These are phyloP conservation scores for Austropuccinia psidii DNA, from an alignment of 1,284 basidiomycete genomes.

Conservation along the genomic window DNA sequence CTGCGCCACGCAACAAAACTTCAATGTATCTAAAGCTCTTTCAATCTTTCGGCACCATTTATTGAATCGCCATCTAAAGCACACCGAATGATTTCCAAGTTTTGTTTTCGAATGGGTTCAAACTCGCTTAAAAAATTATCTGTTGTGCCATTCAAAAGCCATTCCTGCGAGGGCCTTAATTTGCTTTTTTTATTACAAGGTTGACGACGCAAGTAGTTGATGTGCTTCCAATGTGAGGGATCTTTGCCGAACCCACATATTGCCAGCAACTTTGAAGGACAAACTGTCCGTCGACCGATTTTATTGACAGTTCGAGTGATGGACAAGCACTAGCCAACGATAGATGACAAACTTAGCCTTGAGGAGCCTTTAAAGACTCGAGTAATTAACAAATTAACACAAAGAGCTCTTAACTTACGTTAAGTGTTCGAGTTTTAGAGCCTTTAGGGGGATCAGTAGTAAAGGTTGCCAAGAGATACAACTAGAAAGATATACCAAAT, in stretches of 20 bases:
- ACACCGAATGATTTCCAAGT: conserved; percentile 22
- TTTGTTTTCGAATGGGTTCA: background rate
- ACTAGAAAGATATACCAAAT: background rate
- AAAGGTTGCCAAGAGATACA: conserved; percentile 29
- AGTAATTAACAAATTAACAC: background rate
- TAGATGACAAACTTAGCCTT: background rate
- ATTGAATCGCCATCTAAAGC: conserved; percentile 21
- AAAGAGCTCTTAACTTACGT: background rate
- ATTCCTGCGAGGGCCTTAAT: conserved; percentile 21
- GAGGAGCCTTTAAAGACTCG: background rate
- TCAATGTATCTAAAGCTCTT: conserved; percentile 15
- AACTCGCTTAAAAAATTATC: background rate
- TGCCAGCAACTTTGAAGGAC: background rate
- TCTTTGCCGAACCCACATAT: conserved; percentile 7
- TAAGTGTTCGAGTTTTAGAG: conserved; percentile 10
- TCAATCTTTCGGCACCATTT: conserved; percentile 10
- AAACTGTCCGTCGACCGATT: conserved; percentile 24
- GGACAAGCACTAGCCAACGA: conserved; percentile 10
- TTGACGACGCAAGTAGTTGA: background rate
- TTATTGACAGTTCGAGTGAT: conserved; percentile 33
- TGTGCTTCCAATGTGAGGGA: background rate
- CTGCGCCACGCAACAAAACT: too few species aligned
- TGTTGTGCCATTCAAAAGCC: background rate
- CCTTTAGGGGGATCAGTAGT: conserved; percentile 28
- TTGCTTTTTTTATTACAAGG: background rate